Evolutionary conservation across 2,329 filamentous ascomycete genomes (phyloP).

Genomic region (Aspergillus fumigatiaffinis): DNA sequence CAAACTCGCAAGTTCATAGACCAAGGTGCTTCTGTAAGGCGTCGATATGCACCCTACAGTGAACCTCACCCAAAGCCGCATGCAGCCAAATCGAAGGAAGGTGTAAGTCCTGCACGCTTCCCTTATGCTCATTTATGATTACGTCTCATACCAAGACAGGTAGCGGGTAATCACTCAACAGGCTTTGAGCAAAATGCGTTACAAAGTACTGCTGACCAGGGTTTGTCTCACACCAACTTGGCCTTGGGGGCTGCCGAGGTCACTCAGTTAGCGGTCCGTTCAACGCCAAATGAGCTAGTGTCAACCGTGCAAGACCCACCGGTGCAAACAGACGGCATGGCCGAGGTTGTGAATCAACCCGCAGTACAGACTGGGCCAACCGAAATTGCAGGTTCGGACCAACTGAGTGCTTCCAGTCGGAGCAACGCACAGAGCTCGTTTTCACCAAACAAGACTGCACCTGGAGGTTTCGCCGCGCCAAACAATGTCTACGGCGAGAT

Average conservation of each 20-base stretch:
- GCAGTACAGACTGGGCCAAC: not conserved
- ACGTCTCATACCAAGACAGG: not conserved
- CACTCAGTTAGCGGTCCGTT: not conserved
- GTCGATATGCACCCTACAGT: slow-evolving; percentile 37
- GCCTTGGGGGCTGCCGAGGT: not conserved
- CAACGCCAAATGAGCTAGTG: not conserved
- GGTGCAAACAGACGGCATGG: not conserved
- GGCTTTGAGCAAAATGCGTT: not conserved
- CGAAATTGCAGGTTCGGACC: not conserved
- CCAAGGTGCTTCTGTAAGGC: slow-evolving; percentile 39
- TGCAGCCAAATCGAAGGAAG: slow-evolving; percentile 5
- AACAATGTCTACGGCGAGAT: not conserved
- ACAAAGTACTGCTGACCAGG: not conserved
- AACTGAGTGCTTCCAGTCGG: slow-evolving; percentile 2
- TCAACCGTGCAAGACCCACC: not conserved
- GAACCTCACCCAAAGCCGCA: slow-evolving; percentile 13
- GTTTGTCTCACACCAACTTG: not conserved
- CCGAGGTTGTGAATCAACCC: not conserved
- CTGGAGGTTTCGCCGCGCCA: not conserved
- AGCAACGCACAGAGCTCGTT: slow-evolving; percentile 1
- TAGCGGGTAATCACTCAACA: not conserved
- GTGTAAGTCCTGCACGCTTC: slow-evolving; percentile 1
- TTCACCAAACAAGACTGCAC: not conserved
- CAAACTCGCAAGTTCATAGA: slow-evolving; percentile 43
- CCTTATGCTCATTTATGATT: not conserved